A percentile compares a stretch with the other conserved stretches of the same genome.
Conservation (phyloP, 768 basidiomycete species). For the Suillus ampliporus region DNA sequence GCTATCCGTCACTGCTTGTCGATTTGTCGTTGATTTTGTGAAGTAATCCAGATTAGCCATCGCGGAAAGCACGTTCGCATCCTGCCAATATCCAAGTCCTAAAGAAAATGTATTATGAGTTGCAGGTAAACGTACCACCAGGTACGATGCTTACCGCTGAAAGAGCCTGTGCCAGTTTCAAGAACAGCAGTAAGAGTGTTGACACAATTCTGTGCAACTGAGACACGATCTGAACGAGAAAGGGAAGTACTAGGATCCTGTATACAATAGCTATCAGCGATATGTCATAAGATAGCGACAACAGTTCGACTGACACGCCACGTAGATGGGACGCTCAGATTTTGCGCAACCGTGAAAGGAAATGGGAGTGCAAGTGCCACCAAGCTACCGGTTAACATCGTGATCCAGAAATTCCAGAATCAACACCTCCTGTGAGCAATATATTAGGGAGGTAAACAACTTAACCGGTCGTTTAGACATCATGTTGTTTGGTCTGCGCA, state of each 20-base stretch:
- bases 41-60: conserved; percentile 42
- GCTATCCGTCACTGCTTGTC: conserved; percentile 8
- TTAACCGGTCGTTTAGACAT: not conserved
- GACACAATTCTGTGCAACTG: conserved; percentile 48
- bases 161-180: conserved; percentile 44
- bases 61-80: conserved; percentile 56
- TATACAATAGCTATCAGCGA: not conserved
- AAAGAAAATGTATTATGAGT: not conserved
- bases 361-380: conserved; percentile 6
- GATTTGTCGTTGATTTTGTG: not conserved
- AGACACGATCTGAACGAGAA: conserved; percentile 44
- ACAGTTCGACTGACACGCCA: conserved; percentile 46
- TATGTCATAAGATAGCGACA: not conserved
- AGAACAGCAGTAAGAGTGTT: conserved; percentile 46
- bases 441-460: not conserved
- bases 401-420: not conserved
- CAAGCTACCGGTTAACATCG: not conserved
- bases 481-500: not conserved
- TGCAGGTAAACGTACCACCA: not conserved
- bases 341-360: conserved; percentile 37
- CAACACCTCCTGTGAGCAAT: not conserved
- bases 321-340: conserved; percentile 46
- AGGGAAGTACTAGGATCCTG: conserved; percentile 51
- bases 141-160: conserved; percentile 42
- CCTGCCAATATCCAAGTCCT: conserved; percentile 61